Evolutionary conservation across 768 basidiomycete genomes (phyloP), one percentile per base, ranked within the genome.

Genomic region (Russula compacta): DNA sequence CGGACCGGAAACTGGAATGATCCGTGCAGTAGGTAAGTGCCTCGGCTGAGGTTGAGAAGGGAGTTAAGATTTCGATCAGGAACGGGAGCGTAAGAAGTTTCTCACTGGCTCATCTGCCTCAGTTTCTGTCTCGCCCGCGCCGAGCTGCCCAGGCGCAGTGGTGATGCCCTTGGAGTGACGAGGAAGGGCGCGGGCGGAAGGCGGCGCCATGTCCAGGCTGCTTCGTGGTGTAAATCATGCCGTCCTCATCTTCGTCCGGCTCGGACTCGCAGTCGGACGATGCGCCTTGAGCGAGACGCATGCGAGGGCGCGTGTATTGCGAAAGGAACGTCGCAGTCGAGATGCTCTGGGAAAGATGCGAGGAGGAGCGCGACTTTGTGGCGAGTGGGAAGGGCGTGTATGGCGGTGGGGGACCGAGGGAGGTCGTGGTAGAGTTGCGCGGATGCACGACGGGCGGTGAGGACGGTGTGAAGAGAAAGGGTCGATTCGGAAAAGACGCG

Each of bases 51-150:
- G 24, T 12, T 63, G 29, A 44, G 29, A 59, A 50, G 49, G 56
- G 50, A 19, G 53, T 53, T 56, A 33, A 60, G 53, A 56, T 36
- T 35, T 43, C 17, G 51, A 53, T 49, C n/a, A 24, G n/a, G 11
- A 43, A 53, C 14, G 19, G 10, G 6, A 32, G 15, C 3, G 12
- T 53, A 1, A 24, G 36, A 33, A n/a, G 10, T n/a, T 21, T 62
- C 86, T 75, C 69, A 89, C 87, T 39, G 83, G 83, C 67, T 89
- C 87, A 66, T 89, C 87, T 12, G 81, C 77, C 69, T 90, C 88
- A 0, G 88, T 89, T 69, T 90, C 87, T 0, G 88, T 89, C 73
- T 89, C 87, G 7, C 86, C 86, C 32, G 85, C 86, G 63, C 87
- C 83, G 43, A 74, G 67, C 57, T 75, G 75, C 3, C 79, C 85